phyloP scores from a whole-genome alignment of 768 basidiomycete genomes.

The Psilocybe subaeruginosa region DNA sequence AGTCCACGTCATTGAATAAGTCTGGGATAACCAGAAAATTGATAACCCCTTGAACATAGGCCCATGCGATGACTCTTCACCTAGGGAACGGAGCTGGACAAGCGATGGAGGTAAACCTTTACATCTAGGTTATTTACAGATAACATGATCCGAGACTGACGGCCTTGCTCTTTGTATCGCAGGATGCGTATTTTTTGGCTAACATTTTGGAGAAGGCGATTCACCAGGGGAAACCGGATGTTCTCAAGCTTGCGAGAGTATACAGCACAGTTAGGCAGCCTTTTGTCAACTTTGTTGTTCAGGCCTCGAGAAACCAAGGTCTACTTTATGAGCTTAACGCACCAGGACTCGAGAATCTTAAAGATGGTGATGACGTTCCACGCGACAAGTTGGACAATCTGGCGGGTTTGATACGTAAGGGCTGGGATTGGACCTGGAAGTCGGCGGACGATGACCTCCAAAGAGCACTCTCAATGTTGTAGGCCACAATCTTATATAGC shows the following conservation, averaged over 20 bases:
- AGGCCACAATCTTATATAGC: not conserved
- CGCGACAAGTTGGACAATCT: slow-evolving; percentile 8
- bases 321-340: slow-evolving; percentile 15
- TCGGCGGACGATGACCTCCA: slow-evolving; percentile 4
- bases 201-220: slow-evolving; percentile 10
- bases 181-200: slow-evolving; percentile 20
- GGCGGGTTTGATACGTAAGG: slow-evolving; percentile 2
- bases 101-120: slow-evolving; percentile 22
- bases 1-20: not conserved
- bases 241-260: slow-evolving; percentile 14
- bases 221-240: not conserved
- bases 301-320: slow-evolving; percentile 12
- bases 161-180: not conserved
- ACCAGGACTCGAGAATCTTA: slow-evolving; percentile 18
- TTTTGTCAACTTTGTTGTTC: slow-evolving; percentile 16
- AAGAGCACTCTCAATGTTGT: slow-evolving; percentile 6
- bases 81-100: slow-evolving; percentile 31
- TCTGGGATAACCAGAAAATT: too few species aligned
- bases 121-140: too few species aligned
- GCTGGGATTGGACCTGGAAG: slow-evolving; percentile 12
- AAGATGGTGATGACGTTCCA: slow-evolving; percentile 16
- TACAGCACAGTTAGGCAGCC: slow-evolving; percentile 17
- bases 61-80: slow-evolving; percentile 50
- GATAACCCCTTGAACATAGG: slow-evolving; percentile 23
- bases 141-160: too few species aligned